phyloP scores from a whole-genome alignment of 208 protist genomes.

The Trypanosoma melophagium region DNA sequence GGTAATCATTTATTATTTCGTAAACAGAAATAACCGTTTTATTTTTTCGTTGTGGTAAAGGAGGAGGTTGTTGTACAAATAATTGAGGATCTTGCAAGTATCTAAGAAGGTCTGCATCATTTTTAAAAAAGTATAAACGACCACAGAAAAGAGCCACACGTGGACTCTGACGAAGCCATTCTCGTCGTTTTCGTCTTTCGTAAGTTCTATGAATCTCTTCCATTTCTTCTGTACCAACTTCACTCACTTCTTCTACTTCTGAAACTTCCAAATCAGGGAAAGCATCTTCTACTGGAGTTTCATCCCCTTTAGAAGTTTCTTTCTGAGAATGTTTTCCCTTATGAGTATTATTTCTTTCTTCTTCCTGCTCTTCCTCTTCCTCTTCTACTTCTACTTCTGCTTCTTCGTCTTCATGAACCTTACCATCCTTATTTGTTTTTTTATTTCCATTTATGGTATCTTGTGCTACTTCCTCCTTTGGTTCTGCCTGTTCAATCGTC shows the following conservation, averaged over 20 bases:
- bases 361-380: neutral
- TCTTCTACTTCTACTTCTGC: constrained; percentile 8
- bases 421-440: neutral
- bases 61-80: constrained; percentile 71
- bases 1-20: neutral
- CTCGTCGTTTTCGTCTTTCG: constrained; percentile 30
- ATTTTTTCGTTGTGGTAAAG: constrained; percentile 36
- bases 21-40: constrained; percentile 28
- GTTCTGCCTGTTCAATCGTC: constrained; percentile 16
- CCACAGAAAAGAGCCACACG: constrained; percentile 55
- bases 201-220: constrained; percentile 61
- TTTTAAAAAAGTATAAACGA: constrained; percentile 79
- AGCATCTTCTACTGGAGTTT: neutral
- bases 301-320: too few relatives aligned
- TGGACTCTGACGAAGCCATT: constrained; percentile 31
- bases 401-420: neutral
- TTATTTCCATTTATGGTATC: neutral
- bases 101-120: constrained; percentile 47
- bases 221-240: constrained; percentile 69
- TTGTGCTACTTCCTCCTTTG: constrained; percentile 5
- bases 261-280: constrained; percentile 21
- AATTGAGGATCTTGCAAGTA: constrained; percentile 74
- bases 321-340: too few relatives aligned
- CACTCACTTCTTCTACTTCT: constrained; percentile 61
- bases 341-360: constrained; percentile 1